A percentile compares a stretch with the other conserved stretches of the same genome.
phyloP scores from a whole-genome alignment of 805 yeast genomes.

The Yarrowia phangngaensis region DNA sequence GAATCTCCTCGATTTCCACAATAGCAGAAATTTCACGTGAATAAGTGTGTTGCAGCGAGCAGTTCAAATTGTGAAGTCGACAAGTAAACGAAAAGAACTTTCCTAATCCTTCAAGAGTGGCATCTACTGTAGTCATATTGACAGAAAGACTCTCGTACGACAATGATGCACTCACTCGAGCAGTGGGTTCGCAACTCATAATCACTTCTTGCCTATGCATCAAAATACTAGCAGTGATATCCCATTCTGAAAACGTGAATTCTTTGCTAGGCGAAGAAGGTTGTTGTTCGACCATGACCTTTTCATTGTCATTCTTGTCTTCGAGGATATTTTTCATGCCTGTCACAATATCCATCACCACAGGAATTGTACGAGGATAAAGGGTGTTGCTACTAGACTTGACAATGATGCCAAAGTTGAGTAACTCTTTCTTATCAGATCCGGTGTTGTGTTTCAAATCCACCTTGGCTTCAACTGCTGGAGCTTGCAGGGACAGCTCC shows the following conservation, averaged over 20 bases:
- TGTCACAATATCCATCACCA: constrained; percentile 51
- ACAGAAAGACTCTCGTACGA: constrained; percentile 66
- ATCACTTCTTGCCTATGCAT: constrained; percentile 71
- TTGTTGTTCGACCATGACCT: constrained; percentile 14
- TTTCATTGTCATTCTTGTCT: constrained; percentile 3
- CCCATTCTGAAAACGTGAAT: constrained; percentile 45
- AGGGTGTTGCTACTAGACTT: constrained; percentile 70
- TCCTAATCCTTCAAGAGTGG: constrained; percentile 32
- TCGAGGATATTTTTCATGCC: constrained; percentile 1
- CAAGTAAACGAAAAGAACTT: constrained; percentile 46
- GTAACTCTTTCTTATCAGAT: constrained; percentile 27
- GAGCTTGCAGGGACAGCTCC: constrained; percentile 60
- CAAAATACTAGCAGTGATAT: constrained; percentile 57
- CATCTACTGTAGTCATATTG: constrained; percentile 50
- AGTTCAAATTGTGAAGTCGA: constrained; percentile 53
- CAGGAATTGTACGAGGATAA: constrained; percentile 74
- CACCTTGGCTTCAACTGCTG: constrained; percentile 59
- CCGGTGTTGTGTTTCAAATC: constrained; percentile 44
- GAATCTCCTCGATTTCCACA: constrained; percentile 45
- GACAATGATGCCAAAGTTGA: constrained; percentile 52
- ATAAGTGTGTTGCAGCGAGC: constrained; percentile 82
- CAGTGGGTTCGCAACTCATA: constrained; percentile 89
- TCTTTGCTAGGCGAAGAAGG: constrained; percentile 28
- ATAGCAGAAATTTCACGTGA: constrained; percentile 66
- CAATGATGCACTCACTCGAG: constrained; percentile 83